Conservation (phyloP, 2,329 filamentous ascomycete species). For the Ophiostoma australiae region DNA sequence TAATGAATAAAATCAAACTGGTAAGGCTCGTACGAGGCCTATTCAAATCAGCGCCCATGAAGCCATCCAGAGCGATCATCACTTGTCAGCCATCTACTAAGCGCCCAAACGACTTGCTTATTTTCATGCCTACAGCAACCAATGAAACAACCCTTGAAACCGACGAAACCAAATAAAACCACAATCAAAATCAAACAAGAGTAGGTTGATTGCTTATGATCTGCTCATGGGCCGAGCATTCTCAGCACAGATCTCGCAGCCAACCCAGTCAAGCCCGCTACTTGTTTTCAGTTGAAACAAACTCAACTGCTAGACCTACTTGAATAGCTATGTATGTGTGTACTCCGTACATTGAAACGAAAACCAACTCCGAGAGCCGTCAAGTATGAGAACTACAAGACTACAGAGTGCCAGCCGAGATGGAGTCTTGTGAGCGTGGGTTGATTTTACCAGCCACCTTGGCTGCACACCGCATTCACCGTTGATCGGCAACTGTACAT, state of each 20-base stretch:
- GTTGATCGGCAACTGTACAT: background rate
- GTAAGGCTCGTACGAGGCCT: background rate
- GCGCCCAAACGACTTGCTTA: no score
- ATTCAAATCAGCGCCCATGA: background rate
- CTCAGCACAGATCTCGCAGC: background rate
- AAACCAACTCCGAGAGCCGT: background rate
- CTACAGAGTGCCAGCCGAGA: background rate
- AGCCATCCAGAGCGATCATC: background rate
- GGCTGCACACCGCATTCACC: slow-evolving; percentile 2
- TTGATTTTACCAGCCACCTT: slow-evolving; percentile 3
- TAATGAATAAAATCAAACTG: background rate
- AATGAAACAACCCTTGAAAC: background rate
- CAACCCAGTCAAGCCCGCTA: background rate
- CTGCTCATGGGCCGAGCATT: background rate
- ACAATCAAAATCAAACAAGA: background rate
- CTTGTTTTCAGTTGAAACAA: background rate
- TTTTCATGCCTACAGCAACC: no score
- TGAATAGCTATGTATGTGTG: no score
- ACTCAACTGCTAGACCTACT: background rate
- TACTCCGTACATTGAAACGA: no score
- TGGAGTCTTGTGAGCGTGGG: background rate
- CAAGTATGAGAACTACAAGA: slow-evolving; percentile 7
- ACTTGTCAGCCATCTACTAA: background rate
- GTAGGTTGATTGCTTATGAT: background rate
- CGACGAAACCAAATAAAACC: background rate